Percentiles rank a stretch among this genome's conserved stretches.
These are phyloP conservation scores for Eucalyptus shirleyi DNA, from an alignment of 345 rosid genomes.

Conservation along the genomic window DNA sequence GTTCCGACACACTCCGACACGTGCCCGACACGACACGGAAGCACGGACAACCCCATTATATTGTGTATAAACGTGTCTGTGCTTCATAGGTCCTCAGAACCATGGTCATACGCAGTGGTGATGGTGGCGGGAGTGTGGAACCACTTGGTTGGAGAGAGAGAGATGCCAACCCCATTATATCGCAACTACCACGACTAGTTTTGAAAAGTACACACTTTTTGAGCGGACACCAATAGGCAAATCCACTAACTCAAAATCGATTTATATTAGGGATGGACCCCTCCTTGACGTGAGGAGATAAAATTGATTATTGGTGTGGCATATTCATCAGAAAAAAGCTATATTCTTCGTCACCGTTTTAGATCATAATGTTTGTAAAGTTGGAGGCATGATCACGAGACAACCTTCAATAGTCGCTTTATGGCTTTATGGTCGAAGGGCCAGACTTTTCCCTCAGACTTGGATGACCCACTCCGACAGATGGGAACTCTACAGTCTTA, in stretches of 20 bases:
- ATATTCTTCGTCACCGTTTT: neutral
- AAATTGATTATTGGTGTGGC: neutral
- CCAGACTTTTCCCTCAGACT: fast-evolving
- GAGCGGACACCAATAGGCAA: neutral
- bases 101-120: neutral
- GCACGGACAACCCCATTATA: no score
- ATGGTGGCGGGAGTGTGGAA: neutral
- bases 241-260: neutral
- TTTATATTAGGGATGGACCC: neutral
- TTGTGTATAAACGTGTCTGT: no score
- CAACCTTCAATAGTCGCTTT: neutral
- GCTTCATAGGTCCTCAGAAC: neutral
- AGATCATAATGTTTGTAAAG: neutral
- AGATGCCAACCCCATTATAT: neutral
- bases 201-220: neutral
- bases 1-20: fast-evolving
- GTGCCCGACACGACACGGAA: no score
- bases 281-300: neutral
- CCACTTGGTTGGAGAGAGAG: neutral
- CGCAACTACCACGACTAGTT: neutral
- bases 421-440: neutral
- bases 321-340: neutral
- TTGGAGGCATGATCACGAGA: neutral
- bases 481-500: neutral
- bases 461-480: neutral